Evolutionary conservation across 306 rosid species (phyloP).

Genomic region (Trifolium pratense): DNA sequence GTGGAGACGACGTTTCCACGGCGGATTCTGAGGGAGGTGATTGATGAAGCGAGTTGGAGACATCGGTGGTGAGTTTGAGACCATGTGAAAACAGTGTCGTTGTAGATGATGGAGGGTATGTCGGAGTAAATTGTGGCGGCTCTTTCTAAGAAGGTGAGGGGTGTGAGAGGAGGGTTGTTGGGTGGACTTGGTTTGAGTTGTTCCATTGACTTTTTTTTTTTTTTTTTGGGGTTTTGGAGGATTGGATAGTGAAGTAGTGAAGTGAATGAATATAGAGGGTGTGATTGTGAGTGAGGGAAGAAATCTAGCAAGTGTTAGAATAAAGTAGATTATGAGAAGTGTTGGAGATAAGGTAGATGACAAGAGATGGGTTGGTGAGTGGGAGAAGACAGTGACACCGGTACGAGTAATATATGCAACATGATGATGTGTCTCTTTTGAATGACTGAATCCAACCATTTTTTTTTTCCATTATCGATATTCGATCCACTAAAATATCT

Average conservation of each 20-base stretch:
- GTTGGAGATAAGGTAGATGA: too few relatives aligned
- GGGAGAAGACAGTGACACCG: too few relatives aligned
- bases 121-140: conserved; percentile 61
- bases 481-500: too few relatives aligned
- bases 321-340: too few relatives aligned
- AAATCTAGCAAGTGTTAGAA: too few relatives aligned
- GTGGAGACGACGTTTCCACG: conserved; percentile 62
- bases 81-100: conserved; percentile 60
- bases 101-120: conserved; percentile 52
- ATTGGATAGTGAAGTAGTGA: neutral
- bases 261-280: neutral
- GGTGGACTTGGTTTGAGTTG: conserved; percentile 50
- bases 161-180: conserved; percentile 60
- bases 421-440: too few relatives aligned
- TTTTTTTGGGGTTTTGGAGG: too few relatives aligned
- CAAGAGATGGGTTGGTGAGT: too few relatives aligned
- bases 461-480: too few relatives aligned
- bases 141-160: conserved; percentile 58
- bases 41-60: conserved; percentile 63
- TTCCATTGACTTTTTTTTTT: conserved; percentile 43
- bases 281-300: neutral
- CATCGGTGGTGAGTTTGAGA: conserved; percentile 58
- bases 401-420: too few relatives aligned
- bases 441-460: too few relatives aligned
- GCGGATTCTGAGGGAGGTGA: conserved; percentile 54